Conservation (phyloP, 345 rosid species). For the Salix caprea region DNA sequence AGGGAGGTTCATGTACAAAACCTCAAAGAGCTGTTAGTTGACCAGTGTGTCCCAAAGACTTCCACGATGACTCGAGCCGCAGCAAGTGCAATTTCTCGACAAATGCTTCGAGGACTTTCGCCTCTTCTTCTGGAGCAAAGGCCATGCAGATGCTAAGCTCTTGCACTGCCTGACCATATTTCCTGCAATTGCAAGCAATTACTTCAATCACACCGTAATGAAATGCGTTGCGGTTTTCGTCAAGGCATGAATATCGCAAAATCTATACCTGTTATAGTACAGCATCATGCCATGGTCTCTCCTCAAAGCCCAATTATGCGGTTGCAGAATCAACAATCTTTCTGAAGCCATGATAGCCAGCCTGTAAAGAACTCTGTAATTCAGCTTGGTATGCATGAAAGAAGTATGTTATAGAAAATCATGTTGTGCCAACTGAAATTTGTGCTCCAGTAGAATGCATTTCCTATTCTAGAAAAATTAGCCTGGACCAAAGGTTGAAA, state of each 20-base stretch:
- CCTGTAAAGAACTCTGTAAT: conserved; percentile 30
- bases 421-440: not conserved
- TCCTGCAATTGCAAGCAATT: conserved; percentile 37
- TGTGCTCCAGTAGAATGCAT: not conserved
- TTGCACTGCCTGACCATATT: conserved; percentile 73
- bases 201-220: not conserved
- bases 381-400: conserved; percentile 2
- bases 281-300: conserved; percentile 92
- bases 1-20: conserved; percentile 5
- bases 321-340: conserved; percentile 79
- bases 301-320: conserved; percentile 77
- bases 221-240: not conserved
- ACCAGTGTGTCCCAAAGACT: conserved; percentile 51
- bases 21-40: conserved; percentile 51
- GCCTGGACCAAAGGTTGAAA: not conserved
- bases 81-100: conserved; percentile 78
- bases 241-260: not conserved
- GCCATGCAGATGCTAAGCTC: conserved; percentile 96
- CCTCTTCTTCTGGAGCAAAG: conserved; percentile 77
- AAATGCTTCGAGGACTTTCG: conserved; percentile 53
- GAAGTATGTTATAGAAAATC: not conserved
- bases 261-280: conserved; percentile 59
- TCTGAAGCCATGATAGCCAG: conserved; percentile 86
- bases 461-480: not conserved
- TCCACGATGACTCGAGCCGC: conserved; percentile 68